Evolutionary conservation across 228 moss, liverwort and hornwort species (phyloP), one percentile per base, ranked within the genome.

Genomic region (Sphagnum magellanicum): DNA sequence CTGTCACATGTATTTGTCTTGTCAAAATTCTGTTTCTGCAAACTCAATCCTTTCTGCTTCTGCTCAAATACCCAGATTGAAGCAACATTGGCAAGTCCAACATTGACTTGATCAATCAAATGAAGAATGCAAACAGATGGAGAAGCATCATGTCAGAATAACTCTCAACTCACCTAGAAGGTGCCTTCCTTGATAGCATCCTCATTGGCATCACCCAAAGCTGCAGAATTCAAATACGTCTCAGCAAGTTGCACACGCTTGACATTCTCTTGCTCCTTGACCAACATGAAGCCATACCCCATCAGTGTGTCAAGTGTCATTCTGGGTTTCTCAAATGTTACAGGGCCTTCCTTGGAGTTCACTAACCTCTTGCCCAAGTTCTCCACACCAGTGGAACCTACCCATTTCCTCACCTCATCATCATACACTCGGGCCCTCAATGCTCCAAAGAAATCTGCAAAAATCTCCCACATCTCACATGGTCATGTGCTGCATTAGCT

Each of bases 391-490:
- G 50, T 75, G 0, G 5, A 0, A 0, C 4, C 0, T 0, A 97
- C 71, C 97, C 97, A 97, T 67, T 88, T 87, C 76, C 97, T 79
- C 32, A 97, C 97, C 66, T 88, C 93, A 72, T 97, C 91, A 53
- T 97, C 97, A 58, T 97, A 97, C 57, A 97, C 97, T 8, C 97
- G 93, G 3, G 97, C 91, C 87, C 97, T 91, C 66, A 97, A 67
- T 4, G 97, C 97, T 15, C 97, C 91, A 61, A 97, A 97, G 85
- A 97, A 97, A 83, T 97, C 95, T 96, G 85, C 70, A 70, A 16
- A 17, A 32, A 32, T 32, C 32, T 32, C 32, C 32, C 32, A 32
- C 32, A 32, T 32, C 32, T 32, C 32, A 32, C 32, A 32, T 32
- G 32, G 32, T 32, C 32, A 32, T 32, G 32, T 32, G 32, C 32